A percentile compares a stretch with the other conserved stretches of the same genome.
Evolutionary conservation across 108 stramenopile species (phyloP).

Genomic region (Nitzschia sp.): DNA sequence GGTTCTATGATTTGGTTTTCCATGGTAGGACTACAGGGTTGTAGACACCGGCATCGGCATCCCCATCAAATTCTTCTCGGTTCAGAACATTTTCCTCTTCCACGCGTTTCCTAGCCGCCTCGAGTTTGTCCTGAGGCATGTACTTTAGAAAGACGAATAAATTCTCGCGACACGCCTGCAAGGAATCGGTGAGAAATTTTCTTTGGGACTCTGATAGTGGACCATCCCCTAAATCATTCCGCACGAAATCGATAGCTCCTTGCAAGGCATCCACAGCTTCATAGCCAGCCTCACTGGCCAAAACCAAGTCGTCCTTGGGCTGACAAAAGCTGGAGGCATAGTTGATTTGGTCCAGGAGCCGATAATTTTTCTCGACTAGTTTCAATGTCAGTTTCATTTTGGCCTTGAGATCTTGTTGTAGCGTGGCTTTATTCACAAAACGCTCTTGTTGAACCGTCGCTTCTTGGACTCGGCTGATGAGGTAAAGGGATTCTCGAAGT

Average conservation of each 20-base stretch:
- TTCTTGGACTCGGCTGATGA: constrained; percentile 72
- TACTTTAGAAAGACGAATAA: constrained; percentile 57
- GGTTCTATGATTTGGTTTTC: constrained; percentile 45
- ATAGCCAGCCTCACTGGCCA: constrained; percentile 56
- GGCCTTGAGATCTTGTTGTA: constrained; percentile 37
- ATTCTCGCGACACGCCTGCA: constrained; percentile 48
- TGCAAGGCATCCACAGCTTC: constrained; percentile 63
- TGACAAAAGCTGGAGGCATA: constrained; percentile 43
- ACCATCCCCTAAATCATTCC: background rate
- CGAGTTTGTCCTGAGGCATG: constrained; percentile 52
- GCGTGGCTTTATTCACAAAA: constrained; percentile 40
- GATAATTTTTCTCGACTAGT: constrained; percentile 65
- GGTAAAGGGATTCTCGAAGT: constrained; percentile 64
- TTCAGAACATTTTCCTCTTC: constrained; percentile 69
- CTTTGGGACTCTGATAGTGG: constrained; percentile 54
- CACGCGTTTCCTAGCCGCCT: constrained; percentile 55
- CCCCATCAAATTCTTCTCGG: constrained; percentile 69
- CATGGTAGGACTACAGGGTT: constrained; percentile 70
- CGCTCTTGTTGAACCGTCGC: constrained; percentile 76
- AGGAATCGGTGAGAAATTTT: constrained; percentile 39
- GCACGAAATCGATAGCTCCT: constrained; percentile 70
- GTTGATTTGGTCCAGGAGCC: constrained; percentile 70
- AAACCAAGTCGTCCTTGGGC: constrained; percentile 39
- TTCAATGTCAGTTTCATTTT: constrained; percentile 72
- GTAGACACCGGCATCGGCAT: constrained; percentile 66